Percentiles rank a stretch among this genome's conserved stretches.
Conservation (phyloP, 1,139 yeast genomes). For the Arxiozyma bovina region DNA sequence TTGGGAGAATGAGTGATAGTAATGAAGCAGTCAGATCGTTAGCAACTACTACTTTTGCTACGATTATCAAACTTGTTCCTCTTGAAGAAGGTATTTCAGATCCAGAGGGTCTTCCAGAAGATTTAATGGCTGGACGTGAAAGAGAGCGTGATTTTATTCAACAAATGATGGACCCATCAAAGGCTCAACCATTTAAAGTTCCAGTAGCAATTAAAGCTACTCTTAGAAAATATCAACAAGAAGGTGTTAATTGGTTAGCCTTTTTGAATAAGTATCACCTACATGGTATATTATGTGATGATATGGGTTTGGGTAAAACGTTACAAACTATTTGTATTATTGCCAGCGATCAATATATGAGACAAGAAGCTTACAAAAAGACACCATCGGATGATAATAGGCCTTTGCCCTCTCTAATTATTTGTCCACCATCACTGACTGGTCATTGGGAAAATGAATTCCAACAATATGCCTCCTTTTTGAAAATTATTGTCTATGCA, state of each 20-base stretch:
- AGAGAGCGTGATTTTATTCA: conserved; percentile 89
- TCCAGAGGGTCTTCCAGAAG: conserved; percentile 85
- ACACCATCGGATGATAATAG: conserved; percentile 62
- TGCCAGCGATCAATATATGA: conserved; percentile 85
- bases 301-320: conserved; percentile 98
- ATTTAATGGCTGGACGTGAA: conserved; percentile 79
- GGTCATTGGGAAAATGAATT: conserved; percentile 99
- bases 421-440: conserved; percentile 95
- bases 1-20: conserved; percentile 97
- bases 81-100: conserved; percentile 96
- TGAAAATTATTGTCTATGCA: conserved; percentile 77
- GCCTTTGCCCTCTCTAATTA: conserved; percentile 71
- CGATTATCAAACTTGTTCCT: conserved; percentile 90
- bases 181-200: conserved; percentile 75
- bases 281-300: conserved; percentile 96
- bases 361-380: conserved; percentile 57
- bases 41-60: conserved; percentile 94
- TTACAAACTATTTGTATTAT: conserved; percentile 94
- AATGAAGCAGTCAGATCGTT: conserved; percentile 80
- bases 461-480: conserved; percentile 80
- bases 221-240: conserved; percentile 90
- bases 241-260: conserved; percentile 97
- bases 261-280: conserved; percentile 89
- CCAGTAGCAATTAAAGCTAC: conserved; percentile 93
- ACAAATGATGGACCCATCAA: conserved; percentile 98